phyloP scores from a whole-genome alignment of 305 asterid species.

The Fraxinus ornus region DNA sequence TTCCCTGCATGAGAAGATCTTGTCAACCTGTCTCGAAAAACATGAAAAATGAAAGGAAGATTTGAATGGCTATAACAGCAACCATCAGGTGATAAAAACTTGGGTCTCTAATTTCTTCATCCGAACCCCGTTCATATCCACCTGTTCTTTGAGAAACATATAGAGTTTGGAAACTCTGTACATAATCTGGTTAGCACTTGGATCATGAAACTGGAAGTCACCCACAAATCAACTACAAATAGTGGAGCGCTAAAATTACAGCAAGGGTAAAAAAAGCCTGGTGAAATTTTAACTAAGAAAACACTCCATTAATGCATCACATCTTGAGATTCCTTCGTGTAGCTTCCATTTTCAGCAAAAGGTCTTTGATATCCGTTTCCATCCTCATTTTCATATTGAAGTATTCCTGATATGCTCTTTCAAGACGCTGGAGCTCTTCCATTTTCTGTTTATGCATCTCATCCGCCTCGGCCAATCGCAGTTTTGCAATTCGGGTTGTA shows the following conservation, averaged over 20 bases:
- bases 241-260: neutral
- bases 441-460: conserved; percentile 79
- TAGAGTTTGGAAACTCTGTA: neutral
- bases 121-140: neutral
- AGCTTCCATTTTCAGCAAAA: conserved; percentile 88
- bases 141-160: neutral
- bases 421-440: conserved; percentile 70
- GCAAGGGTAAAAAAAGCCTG: neutral
- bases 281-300: neutral
- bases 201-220: neutral
- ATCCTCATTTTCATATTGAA: conserved; percentile 83
- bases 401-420: conserved; percentile 70
- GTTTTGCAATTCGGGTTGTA: conserved; percentile 50
- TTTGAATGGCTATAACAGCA: neutral
- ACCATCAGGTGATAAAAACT: neutral
- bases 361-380: conserved; percentile 89
- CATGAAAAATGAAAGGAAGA: neutral
- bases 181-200: neutral
- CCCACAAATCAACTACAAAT: neutral
- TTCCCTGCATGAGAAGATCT: neutral
- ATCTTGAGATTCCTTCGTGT: conserved; percentile 38
- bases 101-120: neutral
- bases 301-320: neutral
- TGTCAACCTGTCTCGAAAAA: neutral
- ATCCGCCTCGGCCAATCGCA: conserved; percentile 79